Evolutionary conservation across 2,329 filamentous ascomycete genomes (phyloP).

Genomic region (Colletotrichum siamense): DNA sequence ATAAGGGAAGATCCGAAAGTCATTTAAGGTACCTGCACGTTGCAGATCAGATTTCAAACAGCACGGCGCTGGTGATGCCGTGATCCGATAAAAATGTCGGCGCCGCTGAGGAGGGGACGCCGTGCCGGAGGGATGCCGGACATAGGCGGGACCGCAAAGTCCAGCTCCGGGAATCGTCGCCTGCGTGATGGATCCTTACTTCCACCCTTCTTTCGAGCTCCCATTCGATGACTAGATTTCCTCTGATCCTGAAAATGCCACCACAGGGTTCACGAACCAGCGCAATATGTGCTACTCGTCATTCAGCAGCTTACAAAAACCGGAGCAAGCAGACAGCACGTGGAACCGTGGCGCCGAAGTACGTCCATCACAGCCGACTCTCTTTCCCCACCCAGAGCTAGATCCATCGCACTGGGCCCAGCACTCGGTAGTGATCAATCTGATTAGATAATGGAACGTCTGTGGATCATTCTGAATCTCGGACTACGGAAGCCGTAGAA

Average conservation of each 20-base stretch:
- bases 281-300: neutral
- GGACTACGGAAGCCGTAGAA: neutral
- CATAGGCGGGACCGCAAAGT: neutral
- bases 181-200: neutral
- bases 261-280: neutral
- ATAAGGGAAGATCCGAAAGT: neutral
- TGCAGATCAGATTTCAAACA: neutral
- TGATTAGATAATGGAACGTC: neutral
- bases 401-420: neutral
- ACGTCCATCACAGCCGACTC: neutral
- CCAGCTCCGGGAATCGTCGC: neutral
- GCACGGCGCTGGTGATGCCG: neutral
- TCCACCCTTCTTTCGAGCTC: neutral
- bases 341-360: neutral
- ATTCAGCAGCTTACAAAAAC: neutral
- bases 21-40: neutral
- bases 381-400: neutral
- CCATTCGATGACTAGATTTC: neutral
- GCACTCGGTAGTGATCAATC: neutral
- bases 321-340: neutral
- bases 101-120: neutral
- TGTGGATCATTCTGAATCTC: neutral
- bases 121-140: neutral
- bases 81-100: neutral
- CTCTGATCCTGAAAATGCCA: neutral